Conservation (phyloP, 805 yeast genomes). For the Ascoidea rubescens region DNA sequence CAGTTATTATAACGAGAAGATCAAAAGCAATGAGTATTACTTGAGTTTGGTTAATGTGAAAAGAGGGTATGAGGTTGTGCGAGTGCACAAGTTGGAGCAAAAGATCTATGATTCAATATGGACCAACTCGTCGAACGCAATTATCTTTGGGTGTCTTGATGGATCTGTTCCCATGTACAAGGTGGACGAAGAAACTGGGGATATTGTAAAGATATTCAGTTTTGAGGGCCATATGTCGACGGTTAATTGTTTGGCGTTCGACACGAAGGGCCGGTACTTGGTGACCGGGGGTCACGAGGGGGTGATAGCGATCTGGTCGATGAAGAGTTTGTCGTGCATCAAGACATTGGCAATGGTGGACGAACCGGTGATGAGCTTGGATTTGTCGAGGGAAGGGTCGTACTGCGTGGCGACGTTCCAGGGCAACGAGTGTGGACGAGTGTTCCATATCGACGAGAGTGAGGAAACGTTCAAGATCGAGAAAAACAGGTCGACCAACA, state of each 20-base stretch:
- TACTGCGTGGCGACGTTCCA: conserved; percentile 5
- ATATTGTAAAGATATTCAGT: not conserved
- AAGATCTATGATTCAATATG: conserved; percentile 1
- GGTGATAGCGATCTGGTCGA: conserved; percentile 5
- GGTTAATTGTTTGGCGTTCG: conserved; percentile 3
- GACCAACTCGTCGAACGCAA: conserved; percentile 2
- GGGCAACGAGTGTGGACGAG: conserved; percentile 3
- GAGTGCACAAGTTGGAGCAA: not conserved
- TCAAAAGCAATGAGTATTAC: not conserved
- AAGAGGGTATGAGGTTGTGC: not conserved
- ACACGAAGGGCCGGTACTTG: conserved; percentile 3
- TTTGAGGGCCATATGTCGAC: conserved; percentile 4
- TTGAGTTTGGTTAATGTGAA: conserved; percentile 1
- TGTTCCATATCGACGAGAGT: conserved; percentile 1
- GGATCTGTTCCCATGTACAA: conserved; percentile 3
- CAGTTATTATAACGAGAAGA: conserved; percentile 1
- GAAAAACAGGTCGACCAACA: not conserved
- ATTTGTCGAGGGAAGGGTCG: conserved; percentile 5
- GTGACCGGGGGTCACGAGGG: conserved; percentile 6
- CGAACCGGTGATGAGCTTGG: conserved; percentile 5
- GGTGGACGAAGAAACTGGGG: not conserved
- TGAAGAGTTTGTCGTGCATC: conserved; percentile 4
- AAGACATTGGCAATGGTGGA: conserved; percentile 5
- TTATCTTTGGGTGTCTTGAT: conserved; percentile 3
- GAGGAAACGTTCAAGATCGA: conserved; percentile 2